These are phyloP conservation scores for Debaryomyces hansenii DNA, from an alignment of 805 yeast species.

Conservation along the genomic window DNA sequence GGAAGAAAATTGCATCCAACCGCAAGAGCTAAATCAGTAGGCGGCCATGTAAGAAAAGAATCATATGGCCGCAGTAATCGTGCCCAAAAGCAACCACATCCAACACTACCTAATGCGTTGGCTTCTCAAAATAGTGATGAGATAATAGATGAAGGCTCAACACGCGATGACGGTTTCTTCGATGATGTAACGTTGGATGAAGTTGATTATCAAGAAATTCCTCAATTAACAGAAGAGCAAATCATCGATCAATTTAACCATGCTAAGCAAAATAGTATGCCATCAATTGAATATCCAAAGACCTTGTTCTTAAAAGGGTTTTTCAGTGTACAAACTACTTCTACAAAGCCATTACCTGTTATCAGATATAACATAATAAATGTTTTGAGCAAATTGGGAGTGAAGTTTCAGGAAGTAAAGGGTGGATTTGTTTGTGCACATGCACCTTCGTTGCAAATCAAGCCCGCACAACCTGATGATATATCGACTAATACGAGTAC, in stretches of 20 bases:
- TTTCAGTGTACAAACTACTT: conserved; percentile 91
- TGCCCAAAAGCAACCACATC: conserved; percentile 22
- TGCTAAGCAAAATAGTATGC: conserved; percentile 81
- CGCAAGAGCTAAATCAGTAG: conserved; percentile 84
- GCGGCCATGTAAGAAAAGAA: conserved; percentile 70
- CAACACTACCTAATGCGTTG: conserved; percentile 47
- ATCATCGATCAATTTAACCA: conserved; percentile 43
- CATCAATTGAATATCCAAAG: conserved; percentile 89
- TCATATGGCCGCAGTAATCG: conserved; percentile 27
- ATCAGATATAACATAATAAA: conserved; percentile 81
- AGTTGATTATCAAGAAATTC: conserved; percentile 28
- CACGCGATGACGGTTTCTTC: conserved; percentile 52
- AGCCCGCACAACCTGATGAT: conserved; percentile 12
- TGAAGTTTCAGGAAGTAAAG: conserved; percentile 81
- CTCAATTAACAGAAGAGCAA: conserved; percentile 40
- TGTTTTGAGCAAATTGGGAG: conserved; percentile 73
- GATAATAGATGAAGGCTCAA: conserved; percentile 16
- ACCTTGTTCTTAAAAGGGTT: conserved; percentile 90
- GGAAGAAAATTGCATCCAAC: conserved; percentile 63
- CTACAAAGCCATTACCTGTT: conserved; percentile 86
- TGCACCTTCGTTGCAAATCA: conserved; percentile 45
- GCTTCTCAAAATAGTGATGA: conserved; percentile 48
- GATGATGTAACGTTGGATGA: conserved; percentile 55
- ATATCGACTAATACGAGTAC: conserved; percentile 2
- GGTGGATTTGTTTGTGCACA: conserved; percentile 92